These are phyloP conservation scores for Rhynchosporium graminicola DNA, from an alignment of 2,329 filamentous ascomycete genomes.

Conservation along the genomic window DNA sequence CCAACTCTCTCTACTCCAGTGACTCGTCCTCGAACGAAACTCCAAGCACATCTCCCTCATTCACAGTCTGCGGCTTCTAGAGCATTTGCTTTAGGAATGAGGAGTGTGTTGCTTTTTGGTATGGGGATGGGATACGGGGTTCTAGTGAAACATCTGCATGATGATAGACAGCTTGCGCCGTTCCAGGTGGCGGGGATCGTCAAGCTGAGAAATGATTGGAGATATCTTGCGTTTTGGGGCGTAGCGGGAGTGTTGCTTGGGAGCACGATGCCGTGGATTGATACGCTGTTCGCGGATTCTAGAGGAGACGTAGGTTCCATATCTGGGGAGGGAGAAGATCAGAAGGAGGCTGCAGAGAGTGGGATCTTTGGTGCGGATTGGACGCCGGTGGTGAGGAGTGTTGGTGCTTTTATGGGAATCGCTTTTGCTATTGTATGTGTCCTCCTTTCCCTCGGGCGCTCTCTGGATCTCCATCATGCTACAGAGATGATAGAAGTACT, in stretches of 20 bases:
- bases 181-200: conserved; percentile 53
- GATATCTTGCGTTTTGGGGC: conserved; percentile 81
- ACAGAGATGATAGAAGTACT: neutral
- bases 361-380: conserved; percentile 63
- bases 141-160: conserved; percentile 77
- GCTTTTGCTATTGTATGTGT: conserved; percentile 78
- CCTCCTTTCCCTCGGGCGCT: neutral
- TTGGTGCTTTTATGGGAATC: conserved; percentile 72
- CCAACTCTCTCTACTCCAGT: conserved; percentile 4
- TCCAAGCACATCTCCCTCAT: conserved; percentile 37
- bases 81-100: conserved; percentile 51
- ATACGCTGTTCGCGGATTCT: conserved; percentile 67
- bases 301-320: conserved; percentile 21
- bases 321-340: conserved; percentile 34
- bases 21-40: conserved; percentile 15
- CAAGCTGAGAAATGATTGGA: conserved; percentile 53
- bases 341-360: conserved; percentile 32
- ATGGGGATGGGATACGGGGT: conserved; percentile 83
- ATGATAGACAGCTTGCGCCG: conserved; percentile 63
- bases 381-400: conserved; percentile 69
- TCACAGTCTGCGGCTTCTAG: conserved; percentile 31
- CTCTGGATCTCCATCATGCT: neutral
- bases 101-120: conserved; percentile 68
- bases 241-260: conserved; percentile 75
- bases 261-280: conserved; percentile 79